Percentiles rank a stretch among this genome's conserved stretches.
phyloP scores from a whole-genome alignment of 1,284 basidiomycete genomes.

The Boletus semigastroideus region DNA sequence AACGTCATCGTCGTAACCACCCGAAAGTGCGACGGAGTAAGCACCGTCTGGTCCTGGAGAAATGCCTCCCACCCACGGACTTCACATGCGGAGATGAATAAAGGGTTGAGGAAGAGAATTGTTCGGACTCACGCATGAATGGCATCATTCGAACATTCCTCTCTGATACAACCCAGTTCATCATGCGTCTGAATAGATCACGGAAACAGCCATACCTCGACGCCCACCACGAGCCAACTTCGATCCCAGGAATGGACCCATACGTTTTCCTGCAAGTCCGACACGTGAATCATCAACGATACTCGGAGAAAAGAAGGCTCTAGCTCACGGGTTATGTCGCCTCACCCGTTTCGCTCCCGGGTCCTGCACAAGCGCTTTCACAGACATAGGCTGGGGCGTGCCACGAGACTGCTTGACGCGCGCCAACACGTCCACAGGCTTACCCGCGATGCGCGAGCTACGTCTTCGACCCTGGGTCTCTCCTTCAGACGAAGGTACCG shows the following conservation, averaged over 20 bases:
- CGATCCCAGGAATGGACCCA: conserved; percentile 65
- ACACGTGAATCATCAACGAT: neutral
- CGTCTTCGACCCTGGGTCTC: conserved; percentile 43
- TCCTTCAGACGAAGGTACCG: conserved; percentile 5
- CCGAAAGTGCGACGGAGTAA: conserved; percentile 77
- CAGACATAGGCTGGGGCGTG: conserved; percentile 37
- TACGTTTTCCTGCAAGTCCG: conserved; percentile 25
- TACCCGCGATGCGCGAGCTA: conserved; percentile 63
- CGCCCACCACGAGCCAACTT: conserved; percentile 81
- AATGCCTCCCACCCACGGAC: conserved; percentile 81
- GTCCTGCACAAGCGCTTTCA: conserved; percentile 33
- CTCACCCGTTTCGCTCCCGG: conserved; percentile 41
- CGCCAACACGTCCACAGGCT: conserved; percentile 48
- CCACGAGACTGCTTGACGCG: conserved; percentile 36
- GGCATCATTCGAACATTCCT: conserved; percentile 68
- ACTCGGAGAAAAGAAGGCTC: neutral
- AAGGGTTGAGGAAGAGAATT: too few relatives aligned
- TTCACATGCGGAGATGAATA: conserved; percentile 1
- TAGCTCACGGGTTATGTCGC: conserved; percentile 62
- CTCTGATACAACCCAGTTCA: conserved; percentile 32
- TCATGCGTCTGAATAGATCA: neutral
- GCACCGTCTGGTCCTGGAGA: conserved; percentile 65
- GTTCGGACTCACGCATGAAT: conserved; percentile 64
- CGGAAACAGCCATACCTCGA: conserved; percentile 39
- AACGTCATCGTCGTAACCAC: conserved; percentile 84